Percentiles rank a stretch among this genome's conserved stretches.
phyloP scores from a whole-genome alignment of 2,329 filamentous ascomycete species.

The Colletotrichum nymphaeae region DNA sequence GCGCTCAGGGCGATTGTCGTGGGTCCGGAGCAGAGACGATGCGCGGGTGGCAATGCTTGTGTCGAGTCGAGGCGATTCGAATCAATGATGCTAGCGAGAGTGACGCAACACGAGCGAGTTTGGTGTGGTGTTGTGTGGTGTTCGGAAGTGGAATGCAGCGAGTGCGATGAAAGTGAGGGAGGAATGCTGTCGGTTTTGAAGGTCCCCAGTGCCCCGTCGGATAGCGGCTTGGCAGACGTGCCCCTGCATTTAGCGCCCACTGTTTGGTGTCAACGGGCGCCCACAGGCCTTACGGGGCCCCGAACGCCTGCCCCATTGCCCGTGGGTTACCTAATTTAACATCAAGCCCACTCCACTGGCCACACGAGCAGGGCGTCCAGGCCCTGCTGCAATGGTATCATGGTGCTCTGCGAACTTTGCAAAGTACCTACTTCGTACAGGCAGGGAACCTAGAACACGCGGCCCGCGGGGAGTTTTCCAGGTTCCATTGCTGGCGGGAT shows the following conservation, averaged over 20 bases:
- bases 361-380: not conserved
- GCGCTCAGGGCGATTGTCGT: not conserved
- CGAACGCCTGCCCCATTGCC: not conserved
- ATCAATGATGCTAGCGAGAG: not conserved
- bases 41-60: not conserved
- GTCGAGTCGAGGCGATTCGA: not conserved
- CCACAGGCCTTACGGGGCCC: conserved; percentile 21
- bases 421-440: too few species aligned
- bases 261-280: conserved; percentile 13
- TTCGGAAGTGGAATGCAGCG: not conserved
- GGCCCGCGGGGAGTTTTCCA: conserved; percentile 18
- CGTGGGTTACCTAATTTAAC: not conserved
- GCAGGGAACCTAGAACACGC: conserved; percentile 2
- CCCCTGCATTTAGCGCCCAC: conserved; percentile 27
- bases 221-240: conserved; percentile 30
- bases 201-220: not conserved
- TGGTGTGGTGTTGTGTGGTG: not conserved
- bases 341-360: not conserved
- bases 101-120: conserved; percentile 11
- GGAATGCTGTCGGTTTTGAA: conserved; percentile 31
- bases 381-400: not conserved
- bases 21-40: not conserved
- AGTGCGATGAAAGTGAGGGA: not conserved
- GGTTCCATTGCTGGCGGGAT: not conserved
- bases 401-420: too few species aligned